Evolutionary conservation across 345 rosid species (phyloP).

Genomic region (Citrus trifoliata): DNA sequence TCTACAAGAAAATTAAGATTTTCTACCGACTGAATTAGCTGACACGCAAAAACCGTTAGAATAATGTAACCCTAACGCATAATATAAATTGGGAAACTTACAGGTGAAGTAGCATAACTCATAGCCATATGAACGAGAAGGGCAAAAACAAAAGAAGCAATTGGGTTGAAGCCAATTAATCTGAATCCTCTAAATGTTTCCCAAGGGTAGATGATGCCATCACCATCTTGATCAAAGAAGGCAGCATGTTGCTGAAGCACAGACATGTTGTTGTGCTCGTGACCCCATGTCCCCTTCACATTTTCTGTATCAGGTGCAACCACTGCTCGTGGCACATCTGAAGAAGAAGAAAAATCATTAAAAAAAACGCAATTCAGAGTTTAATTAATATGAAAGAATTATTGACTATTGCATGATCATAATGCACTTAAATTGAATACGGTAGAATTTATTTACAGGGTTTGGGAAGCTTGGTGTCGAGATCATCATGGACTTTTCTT

Average conservation of each 20-base stretch:
- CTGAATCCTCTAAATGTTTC: conserved; percentile 39
- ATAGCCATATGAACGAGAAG: conserved; percentile 36
- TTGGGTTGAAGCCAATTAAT: conserved; percentile 21
- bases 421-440: too few species aligned
- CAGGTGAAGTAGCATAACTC: conserved; percentile 54
- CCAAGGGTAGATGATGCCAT: conserved; percentile 62
- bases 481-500: conserved; percentile 48
- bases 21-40: too few species aligned
- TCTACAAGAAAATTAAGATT: conserved; percentile 20
- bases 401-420: too few species aligned
- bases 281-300: conserved; percentile 55
- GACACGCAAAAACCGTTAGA: too few species aligned
- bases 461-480: conserved; percentile 49
- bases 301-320: conserved; percentile 58
- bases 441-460: conserved; percentile 32
- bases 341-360: neutral
- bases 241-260: conserved; percentile 67
- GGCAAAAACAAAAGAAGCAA: conserved; percentile 38
- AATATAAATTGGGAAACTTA: conserved; percentile 24
- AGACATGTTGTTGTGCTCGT: conserved; percentile 44
- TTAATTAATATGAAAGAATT: too few species aligned
- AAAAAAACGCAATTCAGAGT: too few species aligned
- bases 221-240: conserved; percentile 56
- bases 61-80: too few species aligned
- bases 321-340: conserved; percentile 55